These are phyloP conservation scores for Platanthera guangdongensis DNA, from an alignment of 106 monocot species.

Conservation along the genomic window DNA sequence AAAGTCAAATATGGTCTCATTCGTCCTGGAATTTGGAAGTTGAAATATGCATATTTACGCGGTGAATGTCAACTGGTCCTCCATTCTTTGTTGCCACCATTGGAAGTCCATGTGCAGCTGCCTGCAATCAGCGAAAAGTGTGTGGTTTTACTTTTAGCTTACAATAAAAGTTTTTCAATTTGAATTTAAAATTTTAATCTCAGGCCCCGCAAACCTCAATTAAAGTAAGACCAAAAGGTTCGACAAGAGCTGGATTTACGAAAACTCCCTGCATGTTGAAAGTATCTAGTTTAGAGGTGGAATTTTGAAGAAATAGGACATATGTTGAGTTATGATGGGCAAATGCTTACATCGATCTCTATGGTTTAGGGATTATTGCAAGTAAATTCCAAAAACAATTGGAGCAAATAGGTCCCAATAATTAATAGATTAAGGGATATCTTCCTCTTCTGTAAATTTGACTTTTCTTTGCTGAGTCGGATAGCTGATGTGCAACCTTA, in stretches of 20 bases:
- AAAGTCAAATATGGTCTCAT: neutral
- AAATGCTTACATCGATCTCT: too few relatives aligned
- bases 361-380: too few relatives aligned
- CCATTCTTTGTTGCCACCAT: constrained; percentile 96
- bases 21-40: neutral
- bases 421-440: too few relatives aligned
- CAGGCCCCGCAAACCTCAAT: constrained; percentile 48
- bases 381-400: too few relatives aligned
- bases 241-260: constrained; percentile 92
- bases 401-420: too few relatives aligned
- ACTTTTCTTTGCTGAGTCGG: too few relatives aligned
- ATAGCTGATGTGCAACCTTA: too few relatives aligned
- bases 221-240: constrained; percentile 88
- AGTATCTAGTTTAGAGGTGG: neutral
- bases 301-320: neutral
- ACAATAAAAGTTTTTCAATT: neutral
- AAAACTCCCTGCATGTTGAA: constrained; percentile 67
- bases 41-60: constrained; percentile 31
- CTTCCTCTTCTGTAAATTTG: too few relatives aligned
- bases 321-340: neutral
- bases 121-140: constrained; percentile 26
- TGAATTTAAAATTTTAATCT: neutral
- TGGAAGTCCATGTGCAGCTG: constrained; percentile 96
- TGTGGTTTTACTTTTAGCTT: neutral
- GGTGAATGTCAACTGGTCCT: constrained; percentile 91